Base-by-base conservation (phyloP, 495 filamentous ascomycete species). In the Penicillium chermesinum region DNA sequence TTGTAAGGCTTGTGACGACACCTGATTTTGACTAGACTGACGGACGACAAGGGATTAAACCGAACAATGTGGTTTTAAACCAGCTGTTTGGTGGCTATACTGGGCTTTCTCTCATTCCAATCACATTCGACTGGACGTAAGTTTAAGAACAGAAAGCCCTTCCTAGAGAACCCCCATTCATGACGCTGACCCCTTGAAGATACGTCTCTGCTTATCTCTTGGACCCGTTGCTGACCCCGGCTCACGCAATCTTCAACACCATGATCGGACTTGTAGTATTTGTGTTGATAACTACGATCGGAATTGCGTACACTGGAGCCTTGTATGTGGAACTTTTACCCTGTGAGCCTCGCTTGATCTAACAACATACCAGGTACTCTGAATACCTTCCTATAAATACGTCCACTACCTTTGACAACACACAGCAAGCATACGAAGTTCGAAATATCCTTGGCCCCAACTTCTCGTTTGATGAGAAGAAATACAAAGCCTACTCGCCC, bases 51-150 rank as follows among this genome's bases (percentile, higher is more conserved):
- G 54, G 57, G 80, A 68, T 83, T 33, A 67, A 65, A 2, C 80
- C 81, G 4, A 62, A 83, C 32, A 83, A 73, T 51, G 66, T 73
- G 0, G 67, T 83, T 12, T 55, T 84, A 17, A 84, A 84, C 40
- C 80, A 84, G 57, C 27, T 85, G 12, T 85, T 84, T 58, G 80
- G 80, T 0, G 76, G 74, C 14, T 61, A 61, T 1, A 80, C 78
- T 3, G 80, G 80, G 0, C 48, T 85, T 18, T 80, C 77, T 0
- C 42, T 85, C 22, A 49, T 82, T 6, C 80, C 80, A 9, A 74
- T 85, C 36, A 84, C 79, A 5, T 81, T 84, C 48, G 80, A 84
- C 62, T 84, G 80, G 81, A 81, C 78, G 34, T 77, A 20, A 37
- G 53, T 50, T 30, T 37, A 13, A 14, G 8, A 16, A 40, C 9